A percentile compares a stretch with the other conserved stretches of the same genome.
phyloP scores from a whole-genome alignment of 495 filamentous ascomycete species.

The Filosporella fistucella region DNA sequence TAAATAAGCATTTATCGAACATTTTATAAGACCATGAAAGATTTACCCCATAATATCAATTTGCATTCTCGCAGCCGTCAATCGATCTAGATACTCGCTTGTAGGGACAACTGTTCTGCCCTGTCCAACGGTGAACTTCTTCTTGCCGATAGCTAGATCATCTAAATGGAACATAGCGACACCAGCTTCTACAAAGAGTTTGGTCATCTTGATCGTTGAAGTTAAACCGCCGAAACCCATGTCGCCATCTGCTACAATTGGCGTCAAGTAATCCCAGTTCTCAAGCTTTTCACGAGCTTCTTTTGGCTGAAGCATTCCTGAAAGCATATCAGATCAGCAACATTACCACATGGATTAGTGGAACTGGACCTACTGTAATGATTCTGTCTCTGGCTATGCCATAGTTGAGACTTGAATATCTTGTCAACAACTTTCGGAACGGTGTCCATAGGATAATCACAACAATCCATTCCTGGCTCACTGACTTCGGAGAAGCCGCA shows the following conservation, averaged over 20 bases:
- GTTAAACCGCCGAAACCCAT: conserved; percentile 25
- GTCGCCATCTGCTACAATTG: conserved; percentile 23
- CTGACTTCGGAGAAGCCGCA: conserved; percentile 25
- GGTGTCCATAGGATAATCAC: conserved; percentile 23
- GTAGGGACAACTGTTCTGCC: conserved; percentile 23
- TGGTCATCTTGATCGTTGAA: conserved; percentile 22
- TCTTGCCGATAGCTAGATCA: conserved; percentile 24
- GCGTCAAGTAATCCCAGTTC: conserved; percentile 24
- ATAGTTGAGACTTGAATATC: conserved; percentile 21
- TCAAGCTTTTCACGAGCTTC: conserved; percentile 13
- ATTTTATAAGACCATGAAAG: too few relatives aligned
- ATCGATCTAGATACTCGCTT: conserved; percentile 21
- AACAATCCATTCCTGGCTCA: conserved; percentile 22
- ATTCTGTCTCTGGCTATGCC: conserved; percentile 21
- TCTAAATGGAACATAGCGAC: conserved; percentile 26
- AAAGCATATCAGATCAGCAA: not conserved
- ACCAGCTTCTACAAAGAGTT: conserved; percentile 23
- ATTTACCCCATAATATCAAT: conserved; percentile 25
- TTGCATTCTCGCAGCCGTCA: conserved; percentile 22
- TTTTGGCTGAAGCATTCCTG: conserved; percentile 19
- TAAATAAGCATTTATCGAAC: not conserved
- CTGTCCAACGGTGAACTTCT: conserved; percentile 24
- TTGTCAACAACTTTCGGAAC: conserved; percentile 24
- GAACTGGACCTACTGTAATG: conserved; percentile 12
- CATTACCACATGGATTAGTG: not conserved